Percentiles rank a stretch among this genome's conserved stretches.
phyloP scores from a whole-genome alignment of 805 yeast species.

The Metschnikowia lunata region DNA sequence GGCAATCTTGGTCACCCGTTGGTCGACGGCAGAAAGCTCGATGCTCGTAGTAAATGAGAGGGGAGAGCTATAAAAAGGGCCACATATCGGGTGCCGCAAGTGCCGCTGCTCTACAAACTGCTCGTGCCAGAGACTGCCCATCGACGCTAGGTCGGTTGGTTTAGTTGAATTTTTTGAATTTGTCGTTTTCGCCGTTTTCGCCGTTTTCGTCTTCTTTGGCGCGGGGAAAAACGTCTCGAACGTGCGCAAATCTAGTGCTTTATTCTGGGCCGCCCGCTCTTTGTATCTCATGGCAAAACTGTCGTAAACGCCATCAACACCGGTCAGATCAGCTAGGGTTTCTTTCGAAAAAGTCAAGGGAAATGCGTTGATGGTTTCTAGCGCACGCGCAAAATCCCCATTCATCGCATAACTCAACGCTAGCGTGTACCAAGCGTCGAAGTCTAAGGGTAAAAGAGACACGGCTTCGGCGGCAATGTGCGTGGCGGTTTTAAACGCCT shows the following conservation, averaged over 20 bases:
- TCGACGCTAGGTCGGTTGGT: slow-evolving; percentile 24
- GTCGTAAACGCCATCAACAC: slow-evolving; percentile 12
- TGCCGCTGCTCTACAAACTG: slow-evolving; percentile 26
- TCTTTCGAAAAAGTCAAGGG: slow-evolving; percentile 46
- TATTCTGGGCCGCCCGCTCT: slow-evolving; percentile 8
- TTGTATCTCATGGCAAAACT: slow-evolving; percentile 8
- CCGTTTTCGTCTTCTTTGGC: slow-evolving; percentile 6
- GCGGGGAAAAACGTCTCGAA: slow-evolving; percentile 16
- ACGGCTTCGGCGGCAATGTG: slow-evolving; percentile 57
- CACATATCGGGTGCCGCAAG: slow-evolving; percentile 33
- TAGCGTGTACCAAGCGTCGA: slow-evolving; percentile 64
- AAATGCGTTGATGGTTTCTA: slow-evolving; percentile 65
- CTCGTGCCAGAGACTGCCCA: slow-evolving; percentile 32
- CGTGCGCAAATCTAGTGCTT: slow-evolving; percentile 8
- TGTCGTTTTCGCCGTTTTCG: no score
- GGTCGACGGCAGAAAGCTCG: slow-evolving; percentile 36
- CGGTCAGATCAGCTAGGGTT: slow-evolving; percentile 1
- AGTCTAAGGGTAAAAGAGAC: slow-evolving; percentile 70
- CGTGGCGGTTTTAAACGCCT: slow-evolving; percentile 52
- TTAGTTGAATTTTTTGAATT: neutral
- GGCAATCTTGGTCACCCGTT: slow-evolving; percentile 22
- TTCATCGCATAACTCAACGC: slow-evolving; percentile 55
- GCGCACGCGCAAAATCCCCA: slow-evolving; percentile 55
- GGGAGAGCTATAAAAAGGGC: slow-evolving; percentile 36
- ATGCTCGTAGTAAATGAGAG: slow-evolving; percentile 28